Conservation (phyloP, 2,329 filamentous ascomycete species). For the Fusarium euwallaceae region DNA sequence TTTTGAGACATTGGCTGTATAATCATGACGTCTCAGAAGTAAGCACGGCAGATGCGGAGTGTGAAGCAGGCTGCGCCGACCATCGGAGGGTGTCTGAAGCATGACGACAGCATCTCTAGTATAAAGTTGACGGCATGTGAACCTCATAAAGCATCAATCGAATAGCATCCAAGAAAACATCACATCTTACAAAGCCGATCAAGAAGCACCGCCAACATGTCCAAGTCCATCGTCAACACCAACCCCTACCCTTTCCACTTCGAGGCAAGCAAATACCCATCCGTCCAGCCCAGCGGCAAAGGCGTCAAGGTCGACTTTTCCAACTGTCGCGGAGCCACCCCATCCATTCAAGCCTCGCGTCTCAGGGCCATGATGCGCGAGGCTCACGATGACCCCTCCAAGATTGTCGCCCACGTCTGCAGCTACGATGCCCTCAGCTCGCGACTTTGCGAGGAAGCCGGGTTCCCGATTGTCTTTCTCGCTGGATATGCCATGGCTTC, state of each 20-base stretch:
- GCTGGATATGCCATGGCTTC: slow-evolving; percentile 58
- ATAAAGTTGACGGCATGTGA: slow-evolving; percentile 8
- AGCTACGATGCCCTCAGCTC: slow-evolving; percentile 60
- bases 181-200: background rate
- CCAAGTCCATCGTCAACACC: slow-evolving; percentile 26
- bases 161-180: background rate
- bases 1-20: background rate
- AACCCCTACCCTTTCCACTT: slow-evolving; percentile 24
- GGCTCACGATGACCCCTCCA: slow-evolving; percentile 55
- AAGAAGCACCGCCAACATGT: slow-evolving; percentile 14
- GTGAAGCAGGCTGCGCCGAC: background rate
- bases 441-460: slow-evolving; percentile 59
- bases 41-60: background rate
- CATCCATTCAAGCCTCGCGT: slow-evolving; percentile 55
- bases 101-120: background rate
- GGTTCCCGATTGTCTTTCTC: slow-evolving; percentile 60
- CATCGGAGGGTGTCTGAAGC: background rate
- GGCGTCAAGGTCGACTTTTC: slow-evolving; percentile 10
- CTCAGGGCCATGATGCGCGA: slow-evolving; percentile 57
- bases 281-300: slow-evolving; percentile 7
- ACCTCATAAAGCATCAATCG: background rate
- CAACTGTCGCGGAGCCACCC: slow-evolving; percentile 54
- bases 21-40: background rate
- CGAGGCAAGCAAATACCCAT: slow-evolving; percentile 14
- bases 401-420: slow-evolving; percentile 59